Base-by-base conservation (phyloP, 2,329 filamentous ascomycete genomes). In the Teratosphaeria zuluensis region DNA sequence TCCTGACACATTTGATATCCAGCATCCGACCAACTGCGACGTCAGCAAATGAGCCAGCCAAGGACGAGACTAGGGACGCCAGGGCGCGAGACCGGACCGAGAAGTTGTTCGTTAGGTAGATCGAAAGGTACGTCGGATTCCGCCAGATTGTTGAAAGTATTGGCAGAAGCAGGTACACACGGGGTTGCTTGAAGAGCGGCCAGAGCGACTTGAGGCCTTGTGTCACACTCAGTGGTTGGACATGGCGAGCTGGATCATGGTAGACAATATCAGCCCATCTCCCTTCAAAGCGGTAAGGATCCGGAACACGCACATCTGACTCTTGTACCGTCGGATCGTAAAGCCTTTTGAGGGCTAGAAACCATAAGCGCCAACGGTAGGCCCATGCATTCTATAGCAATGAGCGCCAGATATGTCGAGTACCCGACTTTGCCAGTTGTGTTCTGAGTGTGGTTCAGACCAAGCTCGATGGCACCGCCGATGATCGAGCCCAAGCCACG, bases 391-490 rank as follows among this genome's bases (percentile, higher is more conserved):
- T 48, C 42, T 6, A 48, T 48, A 48, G 83, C 85, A 58, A 90
- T 89, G 65, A 90, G 90, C 19, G 88, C 71, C 9, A 87, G 73
- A 62, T 84, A 90, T 0, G 89, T 86, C 0, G 80, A 80, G 62
- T 88, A 89, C 0, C 84, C 87, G 0, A 90, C 85, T 54, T 84
- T 81, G 0, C 86, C 87, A 0, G 82, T 82, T 55, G 80, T 68
- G 60, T 80, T 75, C 0, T 80, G 75, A 42, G 83, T 68, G 0
- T 77, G 77, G 64, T 90, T 89, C 9, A 90, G 71, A 0, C 84
- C 84, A 0, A 90, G 73, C 53, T 88, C 89, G 67, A 90, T 85
- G 0, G 86, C 85, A 12, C 87, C 87, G 2, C 87, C 87, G 0
- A 90, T 72, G 16, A 90, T 85, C 68, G 88, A 86, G 0, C 87